A percentile compares a stretch with the other conserved stretches of the same genome.
Conservation (phyloP, 2,329 filamentous ascomycete genomes). For the Periconia digitata region DNA sequence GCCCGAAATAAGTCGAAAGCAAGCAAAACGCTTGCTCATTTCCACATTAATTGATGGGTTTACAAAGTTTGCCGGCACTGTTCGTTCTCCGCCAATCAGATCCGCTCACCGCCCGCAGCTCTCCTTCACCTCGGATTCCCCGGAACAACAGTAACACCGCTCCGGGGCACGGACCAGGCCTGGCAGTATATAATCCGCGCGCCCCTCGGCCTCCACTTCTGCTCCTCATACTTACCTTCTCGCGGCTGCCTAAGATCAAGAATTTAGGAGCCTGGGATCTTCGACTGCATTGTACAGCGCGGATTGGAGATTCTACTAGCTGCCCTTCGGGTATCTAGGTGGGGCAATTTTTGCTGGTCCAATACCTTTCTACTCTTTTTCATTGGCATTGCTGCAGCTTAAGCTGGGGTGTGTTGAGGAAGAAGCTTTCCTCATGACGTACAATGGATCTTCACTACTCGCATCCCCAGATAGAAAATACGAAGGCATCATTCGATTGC, state of each 20-base stretch:
- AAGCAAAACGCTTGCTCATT: too few relatives aligned
- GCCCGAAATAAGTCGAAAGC: too few relatives aligned
- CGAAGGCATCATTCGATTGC: too few relatives aligned
- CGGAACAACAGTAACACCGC: too few relatives aligned
- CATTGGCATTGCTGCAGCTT: constrained; percentile 36
- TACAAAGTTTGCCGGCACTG: too few relatives aligned
- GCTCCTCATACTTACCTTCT: constrained; percentile 37
- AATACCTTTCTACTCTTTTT: constrained; percentile 32
- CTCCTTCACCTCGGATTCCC: neutral
- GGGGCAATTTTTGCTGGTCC: constrained; percentile 36
- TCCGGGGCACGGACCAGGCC: neutral
- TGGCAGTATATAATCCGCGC: neutral
- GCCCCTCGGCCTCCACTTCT: neutral
- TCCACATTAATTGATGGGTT: too few relatives aligned
- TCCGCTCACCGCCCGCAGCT: too few relatives aligned
- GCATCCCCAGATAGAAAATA: too few relatives aligned
- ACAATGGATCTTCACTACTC: too few relatives aligned
- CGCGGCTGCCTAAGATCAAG: constrained; percentile 34
- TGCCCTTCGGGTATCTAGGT: constrained; percentile 38
- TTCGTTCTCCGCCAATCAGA: too few relatives aligned
- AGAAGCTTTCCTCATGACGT: constrained; percentile 26
- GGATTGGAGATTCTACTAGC: constrained; percentile 35
- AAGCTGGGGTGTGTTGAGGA: constrained; percentile 38
- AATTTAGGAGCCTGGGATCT: constrained; percentile 28
- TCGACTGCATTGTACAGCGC: constrained; percentile 43